Percentiles rank a stretch among this genome's conserved stretches.
phyloP scores from a whole-genome alignment of 805 yeast genomes.

The Wickerhamiella allomyrinae region DNA sequence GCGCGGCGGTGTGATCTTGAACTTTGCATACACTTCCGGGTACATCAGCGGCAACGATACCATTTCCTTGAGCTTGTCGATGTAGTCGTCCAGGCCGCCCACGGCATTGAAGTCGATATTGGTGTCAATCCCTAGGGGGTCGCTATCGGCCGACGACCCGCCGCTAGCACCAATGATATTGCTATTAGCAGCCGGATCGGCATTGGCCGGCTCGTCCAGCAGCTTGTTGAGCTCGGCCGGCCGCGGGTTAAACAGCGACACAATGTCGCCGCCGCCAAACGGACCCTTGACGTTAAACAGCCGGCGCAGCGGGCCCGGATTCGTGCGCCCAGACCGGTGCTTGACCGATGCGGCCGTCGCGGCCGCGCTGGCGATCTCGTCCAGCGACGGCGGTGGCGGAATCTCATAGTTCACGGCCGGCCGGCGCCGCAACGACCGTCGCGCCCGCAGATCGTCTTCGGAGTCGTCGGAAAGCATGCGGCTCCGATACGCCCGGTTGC shows the following conservation, averaged over 20 bases:
- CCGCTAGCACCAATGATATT: constrained; percentile 2
- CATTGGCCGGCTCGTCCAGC: constrained; percentile 31
- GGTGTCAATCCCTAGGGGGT: constrained; percentile 84
- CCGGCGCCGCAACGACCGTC: constrained; percentile 11
- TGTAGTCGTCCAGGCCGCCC: constrained; percentile 86
- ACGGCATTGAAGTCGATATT: constrained; percentile 70
- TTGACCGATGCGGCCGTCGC: neutral
- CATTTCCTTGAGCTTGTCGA: constrained; percentile 91
- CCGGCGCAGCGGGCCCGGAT: constrained; percentile 33
- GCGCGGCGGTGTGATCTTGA: constrained; percentile 87
- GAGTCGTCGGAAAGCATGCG: neutral
- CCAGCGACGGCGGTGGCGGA: constrained; percentile 19
- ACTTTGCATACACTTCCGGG: constrained; percentile 84
- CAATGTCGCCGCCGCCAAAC: constrained; percentile 90
- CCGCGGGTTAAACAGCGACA: constrained; percentile 42
- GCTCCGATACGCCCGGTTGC: neutral
- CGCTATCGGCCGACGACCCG: constrained; percentile 24
- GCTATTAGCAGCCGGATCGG: constrained; percentile 21
- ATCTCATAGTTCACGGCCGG: constrained; percentile 18
- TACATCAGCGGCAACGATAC: constrained; percentile 82
- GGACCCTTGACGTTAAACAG: constrained; percentile 93
- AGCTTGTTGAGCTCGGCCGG: constrained; percentile 8
- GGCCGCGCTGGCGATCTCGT: constrained; percentile 11
- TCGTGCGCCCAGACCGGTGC: neutral
- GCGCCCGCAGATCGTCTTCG: neutral